A percentile compares a stretch with the other conserved stretches of the same genome.
Evolutionary conservation across 2,329 filamentous ascomycete genomes (phyloP).

Genomic region (Acephala macrosclerotiorum): DNA sequence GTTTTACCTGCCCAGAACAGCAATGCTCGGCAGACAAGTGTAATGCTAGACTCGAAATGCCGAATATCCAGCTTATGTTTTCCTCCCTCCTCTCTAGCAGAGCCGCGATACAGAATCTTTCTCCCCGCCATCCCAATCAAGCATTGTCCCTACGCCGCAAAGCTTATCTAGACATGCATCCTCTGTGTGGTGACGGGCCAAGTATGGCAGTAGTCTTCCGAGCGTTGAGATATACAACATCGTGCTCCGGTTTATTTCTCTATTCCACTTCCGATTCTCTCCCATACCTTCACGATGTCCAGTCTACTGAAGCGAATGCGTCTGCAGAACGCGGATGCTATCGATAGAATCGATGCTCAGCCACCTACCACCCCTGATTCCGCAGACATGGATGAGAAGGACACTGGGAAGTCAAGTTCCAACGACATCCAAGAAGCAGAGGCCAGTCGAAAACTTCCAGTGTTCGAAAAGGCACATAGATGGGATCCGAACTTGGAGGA

Average conservation of each 20-base stretch:
- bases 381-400: slow-evolving; percentile 14
- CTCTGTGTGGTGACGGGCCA: background rate
- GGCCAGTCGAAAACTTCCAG: slow-evolving; percentile 26
- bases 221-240: background rate
- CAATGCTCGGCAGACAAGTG: slow-evolving; percentile 4
- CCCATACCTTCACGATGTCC: slow-evolving; percentile 12
- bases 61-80: background rate
- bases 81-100: background rate
- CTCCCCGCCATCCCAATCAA: background rate
- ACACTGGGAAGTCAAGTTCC: slow-evolving; percentile 15
- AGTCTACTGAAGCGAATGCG: slow-evolving; percentile 16
- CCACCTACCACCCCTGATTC: background rate
- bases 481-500: slow-evolving; percentile 31
- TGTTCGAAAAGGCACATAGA: slow-evolving; percentile 28
- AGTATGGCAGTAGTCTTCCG: slow-evolving; percentile 4
- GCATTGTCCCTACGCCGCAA: background rate
- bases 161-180: slow-evolving; percentile 1
- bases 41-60: background rate
- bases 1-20: slow-evolving; percentile 4
- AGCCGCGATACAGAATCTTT: background rate
- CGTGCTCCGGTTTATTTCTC: background rate
- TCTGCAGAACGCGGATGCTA: background rate
- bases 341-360: slow-evolving; percentile 10
- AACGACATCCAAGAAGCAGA: slow-evolving; percentile 23
- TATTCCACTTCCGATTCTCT: background rate